Base-by-base conservation (phyloP, 805 yeast species). In the Candida odintsovae region DNA sequence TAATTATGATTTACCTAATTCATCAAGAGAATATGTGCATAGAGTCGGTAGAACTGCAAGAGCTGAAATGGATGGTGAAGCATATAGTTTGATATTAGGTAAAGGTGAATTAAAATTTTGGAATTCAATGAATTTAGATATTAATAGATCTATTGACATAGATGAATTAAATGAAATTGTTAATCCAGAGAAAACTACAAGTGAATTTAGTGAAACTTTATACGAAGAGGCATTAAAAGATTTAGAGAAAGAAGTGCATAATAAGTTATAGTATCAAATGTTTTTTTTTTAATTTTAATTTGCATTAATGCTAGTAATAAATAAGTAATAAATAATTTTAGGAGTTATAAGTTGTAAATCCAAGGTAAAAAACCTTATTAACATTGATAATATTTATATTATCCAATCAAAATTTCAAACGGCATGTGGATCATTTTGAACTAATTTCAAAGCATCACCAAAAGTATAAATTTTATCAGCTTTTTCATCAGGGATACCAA, bases 21-120 rank as follows among this genome's bases (percentile, higher is more conserved):
- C 96, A 1, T 76, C 90, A 1, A 82, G 95, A 52, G 98, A 94
- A 56, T 94, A 94, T 55, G 89, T 94, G 23, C 99, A 94, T 66
- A 77, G 99, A 58, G 89, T 90, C 36, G 99, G 99, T 37, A 82
- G 99, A 70, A 90, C 98, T 0, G 97, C 98, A 2, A 80, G 99
- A 68, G 99, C 99, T 2, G 83, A 85, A 43, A 77, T 81, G 31
- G 44, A 54, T 0, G 99, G 99, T 61, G 68, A 70, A 33, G 96
- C 96, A 0, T 77, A 82, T 61, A 85, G 80, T 41, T 63, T 92
- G 22, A 71, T 82, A n/a, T 72, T 80, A 48, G 95, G 96, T 25
- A 79, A 78, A 45, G 90, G 90, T 44, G 98, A 94, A 56, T 72
- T 70, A 43, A 80, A 74, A 53, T 75, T 65, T 53, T 85, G 87